These are phyloP conservation scores for Zancudomyces culisetae DNA, from an alignment of 371 early-diverging fungal genomes.

Conservation along the genomic window DNA sequence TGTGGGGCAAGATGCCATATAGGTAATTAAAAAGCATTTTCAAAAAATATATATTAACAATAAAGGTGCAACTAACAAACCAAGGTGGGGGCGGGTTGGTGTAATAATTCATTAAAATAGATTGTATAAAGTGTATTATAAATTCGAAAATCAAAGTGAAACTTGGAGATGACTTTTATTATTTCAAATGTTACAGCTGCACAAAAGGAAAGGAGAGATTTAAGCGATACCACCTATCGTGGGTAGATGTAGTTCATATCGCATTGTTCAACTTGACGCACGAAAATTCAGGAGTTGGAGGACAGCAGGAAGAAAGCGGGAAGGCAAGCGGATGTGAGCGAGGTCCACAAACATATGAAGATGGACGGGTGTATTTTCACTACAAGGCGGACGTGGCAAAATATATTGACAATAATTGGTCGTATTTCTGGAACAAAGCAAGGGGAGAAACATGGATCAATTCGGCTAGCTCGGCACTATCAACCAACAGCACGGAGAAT, in stretches of 20 bases:
- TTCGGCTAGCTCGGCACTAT: conserved; percentile 28
- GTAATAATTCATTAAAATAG: not conserved
- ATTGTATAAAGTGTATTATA: conserved; percentile 17
- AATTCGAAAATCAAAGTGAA: conserved; percentile 19
- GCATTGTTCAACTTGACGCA: conserved; percentile 33
- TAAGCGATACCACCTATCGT: conserved; percentile 28
- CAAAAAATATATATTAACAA: not conserved
- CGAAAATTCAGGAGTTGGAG: conserved; percentile 5
- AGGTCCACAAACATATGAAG: conserved; percentile 26
- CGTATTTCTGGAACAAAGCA: conserved; percentile 33
- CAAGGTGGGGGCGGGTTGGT: not conserved
- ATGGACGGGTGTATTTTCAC: conserved; percentile 28
- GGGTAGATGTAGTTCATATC: conserved; percentile 40
- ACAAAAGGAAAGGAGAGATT: conserved; percentile 26
- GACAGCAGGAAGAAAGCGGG: conserved; percentile 1
- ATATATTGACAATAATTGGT: conserved; percentile 40
- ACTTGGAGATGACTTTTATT: conserved; percentile 37
- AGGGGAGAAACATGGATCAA: conserved; percentile 31
- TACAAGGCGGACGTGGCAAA: conserved; percentile 30
- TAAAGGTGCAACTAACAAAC: not conserved
- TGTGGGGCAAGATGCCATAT: conserved; percentile 27
- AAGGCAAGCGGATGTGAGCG: conserved; percentile 20
- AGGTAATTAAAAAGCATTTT: not conserved
- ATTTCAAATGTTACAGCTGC: conserved; percentile 30
- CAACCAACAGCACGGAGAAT: conserved; percentile 27